A percentile compares a stretch with the other conserved stretches of the same genome.
phyloP scores from a whole-genome alignment of 257 asterid species.

The Solanum lycopersicoides region DNA sequence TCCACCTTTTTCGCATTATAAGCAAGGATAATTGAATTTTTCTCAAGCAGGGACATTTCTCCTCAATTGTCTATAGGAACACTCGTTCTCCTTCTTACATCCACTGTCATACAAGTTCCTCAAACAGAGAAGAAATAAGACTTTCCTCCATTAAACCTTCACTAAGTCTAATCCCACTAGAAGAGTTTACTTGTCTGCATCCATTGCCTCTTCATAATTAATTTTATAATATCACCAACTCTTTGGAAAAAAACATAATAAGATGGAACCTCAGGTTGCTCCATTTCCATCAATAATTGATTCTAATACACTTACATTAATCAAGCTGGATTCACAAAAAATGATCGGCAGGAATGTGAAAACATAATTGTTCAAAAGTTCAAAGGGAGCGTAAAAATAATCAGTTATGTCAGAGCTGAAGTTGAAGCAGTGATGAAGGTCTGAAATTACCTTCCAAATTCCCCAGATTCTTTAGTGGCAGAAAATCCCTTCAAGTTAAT shows the following conservation, averaged over 20 bases:
- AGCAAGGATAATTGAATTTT: background rate
- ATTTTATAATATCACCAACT: background rate
- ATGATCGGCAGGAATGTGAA: background rate
- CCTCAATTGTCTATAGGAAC: background rate
- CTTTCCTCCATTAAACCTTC: background rate
- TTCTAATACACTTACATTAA: background rate
- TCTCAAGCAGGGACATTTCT: background rate
- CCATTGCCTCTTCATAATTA: background rate
- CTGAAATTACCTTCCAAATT: constrained; percentile 37
- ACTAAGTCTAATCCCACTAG: background rate
- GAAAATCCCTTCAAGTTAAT: constrained; percentile 41
- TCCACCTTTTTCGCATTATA: background rate
- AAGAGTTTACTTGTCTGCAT: background rate
- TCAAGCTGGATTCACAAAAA: background rate
- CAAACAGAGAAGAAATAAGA: background rate
- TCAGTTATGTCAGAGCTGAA: background rate
- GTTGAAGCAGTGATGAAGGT: background rate
- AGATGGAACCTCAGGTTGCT: background rate
- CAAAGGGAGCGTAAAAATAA: background rate
- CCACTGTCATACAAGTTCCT: background rate
- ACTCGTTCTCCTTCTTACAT: background rate
- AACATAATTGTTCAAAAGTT: background rate
- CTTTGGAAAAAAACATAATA: background rate
- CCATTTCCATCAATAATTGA: background rate
- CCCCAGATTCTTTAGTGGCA: constrained; percentile 21